phyloP scores from a whole-genome alignment of 345 rosid genomes.

The Lenwebbia sp. region DNA sequence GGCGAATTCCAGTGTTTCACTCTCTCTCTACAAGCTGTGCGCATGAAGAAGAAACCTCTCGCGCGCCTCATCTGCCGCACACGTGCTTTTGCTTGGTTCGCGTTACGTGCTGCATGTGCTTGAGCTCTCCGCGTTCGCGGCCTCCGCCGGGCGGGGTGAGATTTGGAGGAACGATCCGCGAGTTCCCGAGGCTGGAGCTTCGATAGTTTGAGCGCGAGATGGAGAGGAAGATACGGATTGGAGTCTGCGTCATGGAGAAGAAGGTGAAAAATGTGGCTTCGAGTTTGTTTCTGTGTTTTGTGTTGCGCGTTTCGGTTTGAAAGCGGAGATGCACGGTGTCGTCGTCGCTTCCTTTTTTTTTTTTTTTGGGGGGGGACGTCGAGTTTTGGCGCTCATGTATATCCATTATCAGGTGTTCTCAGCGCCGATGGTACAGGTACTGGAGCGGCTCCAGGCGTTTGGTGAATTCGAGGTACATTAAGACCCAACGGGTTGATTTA shows the following conservation, averaged over 20 bases:
- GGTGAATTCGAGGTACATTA: slow-evolving; percentile 82
- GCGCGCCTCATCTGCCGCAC: background rate
- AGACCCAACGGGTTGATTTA: background rate
- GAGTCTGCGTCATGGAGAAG: slow-evolving; percentile 61
- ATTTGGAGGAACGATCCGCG: background rate
- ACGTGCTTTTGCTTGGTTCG: background rate
- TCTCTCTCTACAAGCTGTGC: background rate
- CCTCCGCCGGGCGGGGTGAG: background rate
- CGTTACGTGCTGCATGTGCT: background rate
- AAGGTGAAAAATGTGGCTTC: slow-evolving; percentile 52
- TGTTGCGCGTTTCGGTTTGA: background rate
- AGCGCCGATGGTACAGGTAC: slow-evolving; percentile 85
- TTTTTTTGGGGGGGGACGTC: background rate
- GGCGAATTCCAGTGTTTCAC: background rate
- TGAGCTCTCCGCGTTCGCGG: background rate
- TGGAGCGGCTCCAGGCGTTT: slow-evolving; percentile 70
- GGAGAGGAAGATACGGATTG: slow-evolving; percentile 33
- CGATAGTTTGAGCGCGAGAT: background rate
- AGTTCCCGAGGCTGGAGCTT: background rate
- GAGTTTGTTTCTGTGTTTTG: slow-evolving; percentile 8
- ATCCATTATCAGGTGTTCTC: slow-evolving; percentile 41
- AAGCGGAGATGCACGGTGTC: background rate
- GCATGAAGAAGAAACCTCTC: background rate
- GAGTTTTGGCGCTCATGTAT: background rate
- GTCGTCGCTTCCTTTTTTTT: background rate